These are phyloP conservation scores for Hemisphaericaspora xylofermentans DNA, from an alignment of 1,139 yeast species.

Conservation along the genomic window DNA sequence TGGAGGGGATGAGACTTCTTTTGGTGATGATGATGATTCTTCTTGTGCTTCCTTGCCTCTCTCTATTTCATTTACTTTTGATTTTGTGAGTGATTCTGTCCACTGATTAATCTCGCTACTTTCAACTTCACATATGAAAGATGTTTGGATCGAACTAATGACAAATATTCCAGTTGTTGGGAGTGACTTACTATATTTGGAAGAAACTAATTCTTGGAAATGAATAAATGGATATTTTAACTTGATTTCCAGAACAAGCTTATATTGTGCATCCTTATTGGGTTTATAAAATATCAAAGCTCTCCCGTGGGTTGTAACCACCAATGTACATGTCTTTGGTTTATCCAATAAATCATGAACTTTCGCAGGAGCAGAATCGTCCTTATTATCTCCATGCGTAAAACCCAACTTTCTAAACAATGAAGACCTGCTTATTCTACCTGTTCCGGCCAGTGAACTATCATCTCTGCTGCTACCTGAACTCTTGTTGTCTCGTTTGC, in stretches of 20 bases:
- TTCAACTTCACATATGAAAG: slow-evolving; percentile 59
- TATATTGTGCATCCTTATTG: slow-evolving; percentile 30
- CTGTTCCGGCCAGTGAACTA: slow-evolving; percentile 1
- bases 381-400: slow-evolving; percentile 18
- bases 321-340: slow-evolving; percentile 43
- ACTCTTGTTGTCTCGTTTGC: slow-evolving; percentile 12
- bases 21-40: slow-evolving; percentile 8
- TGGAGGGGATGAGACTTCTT: not conserved
- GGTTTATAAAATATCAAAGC: slow-evolving; percentile 47
- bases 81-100: slow-evolving; percentile 54
- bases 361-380: slow-evolving; percentile 12
- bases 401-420: slow-evolving; percentile 34
- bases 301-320: slow-evolving; percentile 58
- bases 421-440: slow-evolving; percentile 14
- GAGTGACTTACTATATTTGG: slow-evolving; percentile 29
- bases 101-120: slow-evolving; percentile 51
- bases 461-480: slow-evolving; percentile 4
- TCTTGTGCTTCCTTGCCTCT: slow-evolving; percentile 35
- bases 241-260: slow-evolving; percentile 49
- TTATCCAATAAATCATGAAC: slow-evolving; percentile 34
- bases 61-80: slow-evolving; percentile 50
- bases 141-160: slow-evolving; percentile 44
- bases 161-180: slow-evolving; percentile 54
- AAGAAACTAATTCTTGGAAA: slow-evolving; percentile 52
- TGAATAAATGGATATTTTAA: slow-evolving; percentile 48